Evolutionary conservation across 2,329 filamentous ascomycete genomes (phyloP), one percentile per base, ranked within the genome.

Genomic region (Periconia sp.): DNA sequence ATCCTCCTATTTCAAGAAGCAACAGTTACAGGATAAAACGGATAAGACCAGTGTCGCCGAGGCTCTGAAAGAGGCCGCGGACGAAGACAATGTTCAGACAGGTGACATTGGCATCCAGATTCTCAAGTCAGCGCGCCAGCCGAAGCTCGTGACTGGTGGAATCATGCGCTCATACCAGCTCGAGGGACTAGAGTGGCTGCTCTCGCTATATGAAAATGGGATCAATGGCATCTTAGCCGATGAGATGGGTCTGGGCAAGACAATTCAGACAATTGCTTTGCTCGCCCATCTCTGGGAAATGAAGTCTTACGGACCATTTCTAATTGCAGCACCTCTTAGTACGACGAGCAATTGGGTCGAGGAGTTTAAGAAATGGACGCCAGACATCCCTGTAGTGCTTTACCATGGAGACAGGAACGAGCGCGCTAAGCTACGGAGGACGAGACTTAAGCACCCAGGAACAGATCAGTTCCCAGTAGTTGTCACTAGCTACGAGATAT

Each of bases 271-370:
- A 0, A 95, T 96, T 26, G 86, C 90, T 0, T 80, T 96, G 50
- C 85, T 96, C 26, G 92, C 92, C 0, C 84, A 95, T 48, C 75
- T 97, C 11, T 85, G 92, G 54, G 92, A 97, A 59, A 87, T 92
- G 54, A 89, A 92, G 34, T 81, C 85, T 5, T 91, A 94, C 2
- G 94, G 94, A 0, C 94, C 94, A 0, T 95, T 96, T 62, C 72
- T 99, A 16, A 90, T 99, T 39, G 86, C 94, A 5, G 91, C 92
- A 0, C 94, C 94, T 0, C 72, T 97, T 4, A 96, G 91, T 61
- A 97, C 94, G 0, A 80, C 96, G 0, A 91, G 87, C 26, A 99
- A 97, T 65, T 99, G 94, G 94, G 86, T 96, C 29, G 88, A 94
- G 29, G 94, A 99, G 61, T 96, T 97, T 56, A 79, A 85, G 23